Conservation (phyloP, 345 rosid species). For the Eucalyptus pumila region DNA sequence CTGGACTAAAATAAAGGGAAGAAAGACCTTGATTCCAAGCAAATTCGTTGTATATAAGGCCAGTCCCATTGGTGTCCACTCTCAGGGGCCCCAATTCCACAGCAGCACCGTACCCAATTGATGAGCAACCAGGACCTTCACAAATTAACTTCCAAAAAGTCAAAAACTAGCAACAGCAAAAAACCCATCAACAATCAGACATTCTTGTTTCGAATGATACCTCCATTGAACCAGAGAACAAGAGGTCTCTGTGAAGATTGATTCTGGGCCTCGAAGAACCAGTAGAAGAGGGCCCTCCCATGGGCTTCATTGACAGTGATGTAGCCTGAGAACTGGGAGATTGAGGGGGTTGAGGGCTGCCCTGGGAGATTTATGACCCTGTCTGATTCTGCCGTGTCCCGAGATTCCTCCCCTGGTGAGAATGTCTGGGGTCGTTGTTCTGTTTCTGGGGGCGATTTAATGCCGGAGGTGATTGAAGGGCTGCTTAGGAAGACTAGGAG, state of each 20-base stretch:
- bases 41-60: conserved; percentile 26
- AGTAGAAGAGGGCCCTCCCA: conserved; percentile 57
- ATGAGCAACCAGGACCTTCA: conserved; percentile 61
- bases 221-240: conserved; percentile 61
- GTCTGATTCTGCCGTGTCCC: conserved; percentile 9
- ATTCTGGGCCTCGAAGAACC: conserved; percentile 62
- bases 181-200: background rate
- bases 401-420: background rate
- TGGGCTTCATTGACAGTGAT: conserved; percentile 35
- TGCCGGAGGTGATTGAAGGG: background rate
- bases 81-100: conserved; percentile 48
- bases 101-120: conserved; percentile 61
- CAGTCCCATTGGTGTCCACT: conserved; percentile 30
- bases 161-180: too few relatives aligned
- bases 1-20: background rate
- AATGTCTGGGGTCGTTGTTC: background rate
- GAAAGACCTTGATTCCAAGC: conserved; percentile 50
- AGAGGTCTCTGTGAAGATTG: conserved; percentile 38
- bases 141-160: background rate
- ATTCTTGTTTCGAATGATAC: background rate
- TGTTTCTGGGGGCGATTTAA: background rate
- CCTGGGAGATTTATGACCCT: conserved; percentile 34
- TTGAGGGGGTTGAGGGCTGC: conserved; percentile 28
- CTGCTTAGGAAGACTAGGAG: background rate
- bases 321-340: conserved; percentile 61